Percentiles rank a stretch among this genome's conserved stretches.
Conservation (phyloP, 2,329 filamentous ascomycete genomes). For the Paecilomyces dactylethromorphus region DNA sequence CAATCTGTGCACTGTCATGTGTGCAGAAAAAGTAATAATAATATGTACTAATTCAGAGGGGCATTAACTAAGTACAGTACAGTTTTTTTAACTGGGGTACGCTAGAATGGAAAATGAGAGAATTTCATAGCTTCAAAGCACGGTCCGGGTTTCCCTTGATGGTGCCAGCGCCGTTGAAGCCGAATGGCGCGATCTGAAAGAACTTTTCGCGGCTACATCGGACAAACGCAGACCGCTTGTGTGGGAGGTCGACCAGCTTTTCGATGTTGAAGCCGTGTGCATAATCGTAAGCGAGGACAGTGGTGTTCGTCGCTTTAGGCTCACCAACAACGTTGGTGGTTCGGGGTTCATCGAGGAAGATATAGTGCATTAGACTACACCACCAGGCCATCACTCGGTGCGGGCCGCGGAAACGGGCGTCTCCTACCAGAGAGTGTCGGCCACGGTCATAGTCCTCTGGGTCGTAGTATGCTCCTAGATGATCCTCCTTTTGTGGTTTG, state of each 20-base stretch:
- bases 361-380: conserved; percentile 52
- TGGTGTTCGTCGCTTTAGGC: conserved; percentile 63
- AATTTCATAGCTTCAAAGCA: conserved; percentile 11
- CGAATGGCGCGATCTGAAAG: conserved; percentile 54
- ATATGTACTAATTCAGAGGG: background rate
- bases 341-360: conserved; percentile 53
- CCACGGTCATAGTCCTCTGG: conserved; percentile 53
- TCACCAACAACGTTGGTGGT: conserved; percentile 54
- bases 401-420: conserved; percentile 44
- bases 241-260: conserved; percentile 64
- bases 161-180: conserved; percentile 14
- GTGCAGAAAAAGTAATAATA: background rate
- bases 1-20: background rate
- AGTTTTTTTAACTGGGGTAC: background rate
- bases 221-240: conserved; percentile 64
- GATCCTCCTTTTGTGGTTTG: conserved; percentile 43
- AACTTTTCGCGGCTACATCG: conserved; percentile 60
- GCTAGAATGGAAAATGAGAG: background rate
- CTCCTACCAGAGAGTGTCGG: conserved; percentile 38
- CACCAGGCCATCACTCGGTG: conserved; percentile 54
- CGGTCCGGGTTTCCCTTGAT: conserved; percentile 15
- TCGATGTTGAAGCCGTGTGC: conserved; percentile 66
- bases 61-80: background rate
- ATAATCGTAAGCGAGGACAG: conserved; percentile 67
- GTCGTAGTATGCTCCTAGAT: conserved; percentile 53